These are phyloP conservation scores for Xylariomycetidae sp. DNA, from an alignment of 2,329 filamentous ascomycete species.

Conservation along the genomic window DNA sequence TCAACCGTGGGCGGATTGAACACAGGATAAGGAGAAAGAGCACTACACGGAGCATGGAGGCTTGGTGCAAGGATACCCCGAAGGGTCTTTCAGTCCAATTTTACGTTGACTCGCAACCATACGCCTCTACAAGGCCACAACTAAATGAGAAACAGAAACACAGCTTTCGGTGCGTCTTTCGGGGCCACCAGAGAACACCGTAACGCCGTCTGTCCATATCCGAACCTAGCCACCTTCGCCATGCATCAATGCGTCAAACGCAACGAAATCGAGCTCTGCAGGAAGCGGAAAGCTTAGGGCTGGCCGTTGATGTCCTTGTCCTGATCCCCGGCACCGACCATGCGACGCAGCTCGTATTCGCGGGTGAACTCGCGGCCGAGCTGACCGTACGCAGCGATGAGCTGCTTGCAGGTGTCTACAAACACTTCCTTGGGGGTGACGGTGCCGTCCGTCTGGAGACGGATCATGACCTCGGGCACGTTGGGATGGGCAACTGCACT, in stretches of 20 bases:
- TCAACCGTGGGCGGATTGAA: too few species aligned
- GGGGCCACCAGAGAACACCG: too few species aligned
- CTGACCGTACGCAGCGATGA: slow-evolving; percentile 74
- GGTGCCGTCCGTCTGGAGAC: slow-evolving; percentile 85
- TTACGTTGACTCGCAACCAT: too few species aligned
- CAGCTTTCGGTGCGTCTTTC: too few species aligned
- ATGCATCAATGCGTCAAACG: slow-evolving; percentile 7
- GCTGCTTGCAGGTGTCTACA: slow-evolving; percentile 70
- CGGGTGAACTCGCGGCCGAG: slow-evolving; percentile 86
- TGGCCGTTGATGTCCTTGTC: slow-evolving; percentile 32
- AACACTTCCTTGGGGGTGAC: slow-evolving; percentile 87
- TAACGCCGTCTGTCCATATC: too few species aligned
- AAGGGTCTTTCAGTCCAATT: too few species aligned
- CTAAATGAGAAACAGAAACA: too few species aligned
- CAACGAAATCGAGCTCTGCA: too few species aligned
- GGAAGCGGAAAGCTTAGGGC: slow-evolving; percentile 13
- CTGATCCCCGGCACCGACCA: slow-evolving; percentile 63
- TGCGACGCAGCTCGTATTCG: slow-evolving; percentile 84
- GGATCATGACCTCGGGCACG: slow-evolving; percentile 59
- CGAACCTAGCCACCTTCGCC: slow-evolving; percentile 8
- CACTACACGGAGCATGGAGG: too few species aligned
- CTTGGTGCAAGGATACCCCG: too few species aligned
- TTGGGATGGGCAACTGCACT: slow-evolving; percentile 50
- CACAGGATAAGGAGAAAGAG: too few species aligned
- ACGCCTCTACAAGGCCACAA: too few species aligned